These are phyloP conservation scores for Suillus ampliporus DNA, from an alignment of 768 basidiomycete genomes.

Conservation along the genomic window DNA sequence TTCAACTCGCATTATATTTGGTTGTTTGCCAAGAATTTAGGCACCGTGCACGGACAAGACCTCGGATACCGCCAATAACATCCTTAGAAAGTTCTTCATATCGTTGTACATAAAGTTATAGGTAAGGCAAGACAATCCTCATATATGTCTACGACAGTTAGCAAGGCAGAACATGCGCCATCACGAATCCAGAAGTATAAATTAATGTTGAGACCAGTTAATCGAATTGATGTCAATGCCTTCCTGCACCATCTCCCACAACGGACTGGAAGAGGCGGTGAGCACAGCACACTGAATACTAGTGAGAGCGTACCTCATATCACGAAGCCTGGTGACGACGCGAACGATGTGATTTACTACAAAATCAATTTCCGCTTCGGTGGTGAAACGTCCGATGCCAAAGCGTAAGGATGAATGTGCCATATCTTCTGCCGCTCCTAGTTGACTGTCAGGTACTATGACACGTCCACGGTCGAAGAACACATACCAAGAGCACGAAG, in stretches of 20 bases:
- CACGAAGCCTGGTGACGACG: conserved; percentile 87
- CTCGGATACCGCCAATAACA: conserved; percentile 22
- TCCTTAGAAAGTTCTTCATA: background rate
- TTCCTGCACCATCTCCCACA: conserved; percentile 99
- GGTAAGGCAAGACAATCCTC: background rate
- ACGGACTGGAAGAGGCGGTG: conserved; percentile 56
- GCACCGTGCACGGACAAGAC: conserved; percentile 33
- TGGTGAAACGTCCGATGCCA: conserved; percentile 97
- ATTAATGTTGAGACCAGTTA: conserved; percentile 82
- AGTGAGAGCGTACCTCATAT: conserved; percentile 75
- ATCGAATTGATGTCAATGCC: conserved; percentile 96
- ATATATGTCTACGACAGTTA: conserved; percentile 1
- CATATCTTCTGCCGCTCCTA: conserved; percentile 97
- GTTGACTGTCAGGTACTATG: conserved; percentile 9
- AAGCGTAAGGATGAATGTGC: conserved; percentile 98
- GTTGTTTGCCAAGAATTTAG: conserved; percentile 28
- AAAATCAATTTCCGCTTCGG: conserved; percentile 95
- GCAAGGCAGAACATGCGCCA: background rate
- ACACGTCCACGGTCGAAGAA: background rate
- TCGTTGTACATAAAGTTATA: conserved; percentile 15
- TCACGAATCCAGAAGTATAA: conserved; percentile 8
- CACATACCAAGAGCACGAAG: conserved; percentile 85
- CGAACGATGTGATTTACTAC: conserved; percentile 87
- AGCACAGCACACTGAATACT: conserved; percentile 16
- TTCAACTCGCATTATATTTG: conserved; percentile 26